These are phyloP conservation scores for Afroboletus lepidellus DNA, from an alignment of 1,284 basidiomycete species.

Conservation along the genomic window DNA sequence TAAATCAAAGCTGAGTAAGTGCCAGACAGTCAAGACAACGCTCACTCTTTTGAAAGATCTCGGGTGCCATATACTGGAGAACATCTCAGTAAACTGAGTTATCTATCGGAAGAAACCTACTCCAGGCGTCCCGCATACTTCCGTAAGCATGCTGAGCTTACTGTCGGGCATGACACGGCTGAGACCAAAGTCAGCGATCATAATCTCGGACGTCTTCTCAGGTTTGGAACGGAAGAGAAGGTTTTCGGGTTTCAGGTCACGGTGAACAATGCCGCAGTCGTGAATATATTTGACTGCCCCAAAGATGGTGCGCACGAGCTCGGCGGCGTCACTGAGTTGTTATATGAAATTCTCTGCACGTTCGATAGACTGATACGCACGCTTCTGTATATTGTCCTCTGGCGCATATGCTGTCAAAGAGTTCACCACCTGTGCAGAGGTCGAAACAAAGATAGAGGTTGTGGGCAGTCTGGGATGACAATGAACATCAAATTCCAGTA, in stretches of 20 bases:
- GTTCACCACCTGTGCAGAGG: slow-evolving; percentile 95
- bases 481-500: slow-evolving; percentile 1
- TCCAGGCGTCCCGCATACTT: slow-evolving; percentile 92
- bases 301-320: slow-evolving; percentile 85
- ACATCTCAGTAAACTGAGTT: slow-evolving; percentile 11
- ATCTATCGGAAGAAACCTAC: slow-evolving; percentile 37
- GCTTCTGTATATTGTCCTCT: slow-evolving; percentile 96
- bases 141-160: slow-evolving; percentile 85
- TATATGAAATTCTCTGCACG: slow-evolving; percentile 1
- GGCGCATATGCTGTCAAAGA: slow-evolving; percentile 98
- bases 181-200: slow-evolving; percentile 97
- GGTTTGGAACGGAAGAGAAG: slow-evolving; percentile 88
- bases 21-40: slow-evolving; percentile 7
- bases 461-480: slow-evolving; percentile 69
- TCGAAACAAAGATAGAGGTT: slow-evolving; percentile 96
- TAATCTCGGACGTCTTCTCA: slow-evolving; percentile 88
- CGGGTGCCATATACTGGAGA: slow-evolving; percentile 91
- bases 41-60: slow-evolving; percentile 93
- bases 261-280: slow-evolving; percentile 91
- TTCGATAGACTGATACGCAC: slow-evolving; percentile 43
- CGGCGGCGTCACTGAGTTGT: slow-evolving; percentile 77
- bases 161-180: slow-evolving; percentile 89
- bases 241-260: slow-evolving; percentile 97
- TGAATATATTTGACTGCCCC: slow-evolving; percentile 92
- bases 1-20: slow-evolving; percentile 28